Percentiles rank a stretch among this genome's conserved stretches.
Conservation (phyloP, 1,139 yeast genomes). For the Kodamaea anthophila region DNA sequence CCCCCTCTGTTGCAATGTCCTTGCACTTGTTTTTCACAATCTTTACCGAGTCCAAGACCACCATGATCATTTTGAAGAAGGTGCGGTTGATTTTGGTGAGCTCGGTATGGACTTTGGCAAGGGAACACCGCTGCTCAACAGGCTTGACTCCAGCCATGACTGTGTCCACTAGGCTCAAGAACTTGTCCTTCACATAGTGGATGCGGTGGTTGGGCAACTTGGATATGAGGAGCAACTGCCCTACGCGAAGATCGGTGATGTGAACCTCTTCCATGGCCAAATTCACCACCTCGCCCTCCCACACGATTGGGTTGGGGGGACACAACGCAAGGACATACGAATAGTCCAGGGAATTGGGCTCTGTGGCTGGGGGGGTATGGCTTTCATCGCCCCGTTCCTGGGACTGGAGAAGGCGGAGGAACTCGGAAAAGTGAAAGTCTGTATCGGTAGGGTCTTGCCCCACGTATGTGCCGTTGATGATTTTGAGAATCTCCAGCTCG, state of each 20-base stretch:
- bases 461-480: constrained; percentile 38
- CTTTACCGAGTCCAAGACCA: constrained; percentile 60
- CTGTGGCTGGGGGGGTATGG: constrained; percentile 2
- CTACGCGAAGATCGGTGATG: constrained; percentile 51
- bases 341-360: constrained; percentile 24
- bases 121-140: constrained; percentile 62
- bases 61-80: constrained; percentile 63
- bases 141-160: constrained; percentile 39
- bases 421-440: constrained; percentile 24
- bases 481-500: constrained; percentile 36
- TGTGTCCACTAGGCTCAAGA: constrained; percentile 49
- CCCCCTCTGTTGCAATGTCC: constrained; percentile 40
- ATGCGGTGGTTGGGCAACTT: constrained; percentile 34
- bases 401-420: constrained; percentile 17
- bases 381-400: constrained; percentile 16
- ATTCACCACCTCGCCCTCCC: constrained; percentile 80
- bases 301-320: constrained; percentile 79
- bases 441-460: constrained; percentile 33
- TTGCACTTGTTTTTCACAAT: constrained; percentile 43
- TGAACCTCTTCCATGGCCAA: constrained; percentile 45
- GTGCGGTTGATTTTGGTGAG: constrained; percentile 60
- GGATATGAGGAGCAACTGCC: constrained; percentile 65
- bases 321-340: constrained; percentile 71
- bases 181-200: constrained; percentile 34
- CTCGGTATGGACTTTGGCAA: constrained; percentile 71